Percentiles rank a stretch among this genome's conserved stretches.
These are phyloP conservation scores for Aschersonia sp. DNA, from an alignment of 2,329 filamentous ascomycete species.

Conservation along the genomic window DNA sequence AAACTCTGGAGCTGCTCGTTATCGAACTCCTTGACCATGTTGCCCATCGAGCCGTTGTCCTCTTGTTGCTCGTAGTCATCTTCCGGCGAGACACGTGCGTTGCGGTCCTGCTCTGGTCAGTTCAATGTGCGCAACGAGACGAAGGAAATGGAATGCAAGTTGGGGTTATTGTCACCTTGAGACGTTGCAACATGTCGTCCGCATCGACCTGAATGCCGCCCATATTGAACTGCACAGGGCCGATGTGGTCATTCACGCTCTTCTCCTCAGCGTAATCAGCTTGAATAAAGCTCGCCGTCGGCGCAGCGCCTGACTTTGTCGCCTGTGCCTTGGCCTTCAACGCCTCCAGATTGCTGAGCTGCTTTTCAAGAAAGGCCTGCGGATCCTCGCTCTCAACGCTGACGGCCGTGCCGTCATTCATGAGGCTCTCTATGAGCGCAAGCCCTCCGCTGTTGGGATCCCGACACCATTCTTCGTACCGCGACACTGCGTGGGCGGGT, in stretches of 20 bases:
- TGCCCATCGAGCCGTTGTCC: slow-evolving; percentile 20
- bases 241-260: slow-evolving; percentile 65
- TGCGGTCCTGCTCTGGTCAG: slow-evolving; percentile 34
- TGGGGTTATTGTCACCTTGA: slow-evolving; percentile 45
- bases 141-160: background rate
- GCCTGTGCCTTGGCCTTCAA: slow-evolving; percentile 35
- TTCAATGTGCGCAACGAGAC: background rate
- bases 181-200: slow-evolving; percentile 77
- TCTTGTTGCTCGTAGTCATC: slow-evolving; percentile 17
- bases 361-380: slow-evolving; percentile 62
- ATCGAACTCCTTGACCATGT: slow-evolving; percentile 30
- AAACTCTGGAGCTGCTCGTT: slow-evolving; percentile 45
- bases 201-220: slow-evolving; percentile 93
- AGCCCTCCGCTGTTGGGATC: slow-evolving; percentile 53
- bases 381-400: slow-evolving; percentile 40
- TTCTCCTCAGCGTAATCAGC: slow-evolving; percentile 25
- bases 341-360: slow-evolving; percentile 61
- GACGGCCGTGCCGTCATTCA: slow-evolving; percentile 19
- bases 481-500: slow-evolving; percentile 38
- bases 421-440: slow-evolving; percentile 23
- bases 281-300: slow-evolving; percentile 8
- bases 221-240: slow-evolving; percentile 95
- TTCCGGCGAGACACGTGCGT: slow-evolving; percentile 31
- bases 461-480: slow-evolving; percentile 68
- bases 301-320: slow-evolving; percentile 4